Conservation (phyloP, 2,329 filamentous ascomycete genomes). For the Dactylonectria macrodidyma region DNA sequence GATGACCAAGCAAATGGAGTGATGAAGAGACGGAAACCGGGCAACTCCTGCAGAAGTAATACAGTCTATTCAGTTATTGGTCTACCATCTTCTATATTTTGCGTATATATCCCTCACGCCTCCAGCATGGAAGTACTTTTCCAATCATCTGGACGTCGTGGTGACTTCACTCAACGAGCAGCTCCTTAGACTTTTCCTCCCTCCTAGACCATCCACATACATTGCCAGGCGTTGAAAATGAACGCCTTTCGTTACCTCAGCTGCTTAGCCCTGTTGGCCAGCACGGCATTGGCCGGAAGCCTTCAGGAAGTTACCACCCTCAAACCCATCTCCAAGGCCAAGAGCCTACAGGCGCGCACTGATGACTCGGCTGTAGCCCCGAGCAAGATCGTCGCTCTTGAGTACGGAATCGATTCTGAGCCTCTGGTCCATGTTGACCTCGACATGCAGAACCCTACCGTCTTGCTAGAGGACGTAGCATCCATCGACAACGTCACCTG, state of each 20-base stretch:
- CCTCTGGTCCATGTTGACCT: constrained; percentile 17
- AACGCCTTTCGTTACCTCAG: not conserved
- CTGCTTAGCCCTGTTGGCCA: not conserved
- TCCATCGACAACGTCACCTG: constrained; percentile 11
- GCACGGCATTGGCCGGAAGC: constrained; percentile 2
- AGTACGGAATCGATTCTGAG: constrained; percentile 11
- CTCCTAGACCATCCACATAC: too few relatives aligned
- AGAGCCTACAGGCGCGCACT: not conserved
- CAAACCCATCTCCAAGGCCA: constrained; percentile 9
- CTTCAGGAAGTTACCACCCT: constrained; percentile 10
- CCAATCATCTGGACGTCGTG: too few relatives aligned
- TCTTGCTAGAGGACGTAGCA: constrained; percentile 9
- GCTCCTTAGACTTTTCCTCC: too few relatives aligned
- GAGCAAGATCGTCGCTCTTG: constrained; percentile 9
- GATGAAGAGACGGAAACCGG: too few relatives aligned
- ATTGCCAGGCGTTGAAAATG: not conserved
- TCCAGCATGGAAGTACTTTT: too few relatives aligned
- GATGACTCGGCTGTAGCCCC: constrained; percentile 11
- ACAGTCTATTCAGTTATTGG: too few relatives aligned
- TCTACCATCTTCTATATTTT: too few relatives aligned
- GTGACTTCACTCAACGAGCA: too few relatives aligned
- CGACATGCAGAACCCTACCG: constrained; percentile 11
- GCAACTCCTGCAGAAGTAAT: too few relatives aligned
- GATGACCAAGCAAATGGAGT: too few relatives aligned
- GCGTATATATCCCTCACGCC: too few relatives aligned